phyloP scores from a whole-genome alignment of 73 alveolate species.

The Uronychia setigera region DNA sequence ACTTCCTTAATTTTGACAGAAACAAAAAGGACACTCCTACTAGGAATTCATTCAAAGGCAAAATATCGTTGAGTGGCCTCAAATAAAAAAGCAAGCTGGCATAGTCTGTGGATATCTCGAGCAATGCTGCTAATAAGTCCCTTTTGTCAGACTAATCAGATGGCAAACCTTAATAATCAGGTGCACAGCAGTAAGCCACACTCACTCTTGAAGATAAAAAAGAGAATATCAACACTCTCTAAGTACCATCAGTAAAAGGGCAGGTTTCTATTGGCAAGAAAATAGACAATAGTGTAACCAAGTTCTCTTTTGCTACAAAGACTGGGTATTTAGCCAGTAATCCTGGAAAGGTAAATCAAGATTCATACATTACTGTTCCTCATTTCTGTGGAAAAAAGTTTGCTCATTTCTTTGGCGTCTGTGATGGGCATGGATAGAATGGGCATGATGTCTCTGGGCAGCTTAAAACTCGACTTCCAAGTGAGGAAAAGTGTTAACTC shows the following conservation, averaged over 20 bases:
- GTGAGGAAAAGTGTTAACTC: not conserved
- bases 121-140: not conserved
- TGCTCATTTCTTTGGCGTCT: constrained; percentile 69
- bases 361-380: constrained; percentile 43
- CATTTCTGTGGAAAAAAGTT: constrained; percentile 20
- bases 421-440: constrained; percentile 87
- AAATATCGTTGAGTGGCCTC: not conserved
- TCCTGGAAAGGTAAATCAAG: constrained; percentile 41
- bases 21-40: not conserved
- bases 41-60: not conserved
- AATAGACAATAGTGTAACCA: constrained; percentile 16
- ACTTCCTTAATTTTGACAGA: not conserved
- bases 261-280: no score
- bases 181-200: no score
- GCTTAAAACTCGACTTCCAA: constrained; percentile 63
- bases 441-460: constrained; percentile 77
- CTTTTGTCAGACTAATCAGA: no score
- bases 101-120: not conserved
- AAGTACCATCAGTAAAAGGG: no score
- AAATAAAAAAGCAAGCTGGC: not conserved
- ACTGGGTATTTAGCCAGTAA: constrained; percentile 32
- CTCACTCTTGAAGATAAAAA: no score
- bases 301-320: constrained; percentile 54
- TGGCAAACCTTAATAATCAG: no score
- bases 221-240: no score